phyloP scores from a whole-genome alignment of 148 eudicot genomes.

The Cornus kousa region DNA sequence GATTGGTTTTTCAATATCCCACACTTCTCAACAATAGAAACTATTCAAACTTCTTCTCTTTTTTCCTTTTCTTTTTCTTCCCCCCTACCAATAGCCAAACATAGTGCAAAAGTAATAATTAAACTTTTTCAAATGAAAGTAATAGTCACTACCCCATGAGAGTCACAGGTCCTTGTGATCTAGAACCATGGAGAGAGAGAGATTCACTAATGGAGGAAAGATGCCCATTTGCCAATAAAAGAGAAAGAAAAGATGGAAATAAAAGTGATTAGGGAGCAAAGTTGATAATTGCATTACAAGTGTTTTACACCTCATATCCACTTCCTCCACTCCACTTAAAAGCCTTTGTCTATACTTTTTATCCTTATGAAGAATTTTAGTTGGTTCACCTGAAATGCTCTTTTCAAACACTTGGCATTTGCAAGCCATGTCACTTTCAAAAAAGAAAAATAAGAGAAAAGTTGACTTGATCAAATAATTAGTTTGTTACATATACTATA shows the following conservation, averaged over 20 bases:
- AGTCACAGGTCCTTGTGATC: too few species aligned
- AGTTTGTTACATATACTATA: too few species aligned
- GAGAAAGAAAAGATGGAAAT: conserved; percentile 16
- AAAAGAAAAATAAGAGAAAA: neutral
- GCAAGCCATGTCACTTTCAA: neutral
- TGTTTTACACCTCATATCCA: neutral
- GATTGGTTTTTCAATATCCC: too few species aligned
- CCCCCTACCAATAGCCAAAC: too few species aligned
- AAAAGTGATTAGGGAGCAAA: neutral
- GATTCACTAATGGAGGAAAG: neutral
- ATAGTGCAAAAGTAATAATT: too few species aligned
- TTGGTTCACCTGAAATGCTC: neutral
- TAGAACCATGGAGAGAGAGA: neutral
- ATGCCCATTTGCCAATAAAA: conserved; percentile 23
- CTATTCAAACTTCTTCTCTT: too few species aligned
- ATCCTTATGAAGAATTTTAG: neutral
- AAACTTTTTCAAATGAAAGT: neutral
- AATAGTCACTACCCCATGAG: too few species aligned
- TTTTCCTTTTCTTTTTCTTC: too few species aligned
- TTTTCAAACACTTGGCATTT: neutral
- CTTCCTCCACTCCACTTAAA: neutral
- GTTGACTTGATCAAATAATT: neutral
- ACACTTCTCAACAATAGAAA: too few species aligned
- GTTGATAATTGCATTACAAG: neutral
- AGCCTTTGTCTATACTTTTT: neutral